Evolutionary conservation across 805 yeast genomes (phyloP).

Genomic region (Alloascoidea hylecoeti): DNA sequence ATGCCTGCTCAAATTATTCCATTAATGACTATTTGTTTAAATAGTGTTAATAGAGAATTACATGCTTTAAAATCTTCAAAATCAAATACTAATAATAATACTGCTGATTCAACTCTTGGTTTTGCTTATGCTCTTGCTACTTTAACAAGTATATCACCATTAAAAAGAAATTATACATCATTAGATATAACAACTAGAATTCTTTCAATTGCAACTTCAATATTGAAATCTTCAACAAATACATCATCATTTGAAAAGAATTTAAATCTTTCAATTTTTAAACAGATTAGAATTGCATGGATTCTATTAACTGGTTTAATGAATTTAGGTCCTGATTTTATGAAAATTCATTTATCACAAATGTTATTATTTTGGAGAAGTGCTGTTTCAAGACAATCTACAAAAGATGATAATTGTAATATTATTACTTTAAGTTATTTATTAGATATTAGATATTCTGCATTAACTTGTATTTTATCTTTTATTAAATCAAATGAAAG

Average conservation of each 20-base stretch:
- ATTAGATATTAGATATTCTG: slow-evolving; percentile 38
- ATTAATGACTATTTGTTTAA: slow-evolving; percentile 9
- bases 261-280: slow-evolving; percentile 16
- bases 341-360: slow-evolving; percentile 42
- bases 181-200: slow-evolving; percentile 28
- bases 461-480: slow-evolving; percentile 41
- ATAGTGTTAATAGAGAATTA: slow-evolving; percentile 11
- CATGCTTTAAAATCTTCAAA: slow-evolving; percentile 8
- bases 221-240: slow-evolving; percentile 18
- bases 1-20: slow-evolving; percentile 13
- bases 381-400: slow-evolving; percentile 26
- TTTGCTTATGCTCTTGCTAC: slow-evolving; percentile 14
- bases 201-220: slow-evolving; percentile 27
- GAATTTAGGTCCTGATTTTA: slow-evolving; percentile 39
- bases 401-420: slow-evolving; percentile 26
- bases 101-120: slow-evolving; percentile 11
- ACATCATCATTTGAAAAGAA: no score
- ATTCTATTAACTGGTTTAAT: slow-evolving; percentile 46
- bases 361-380: slow-evolving; percentile 52
- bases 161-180: slow-evolving; percentile 23
- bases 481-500: slow-evolving; percentile 25
- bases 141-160: slow-evolving; percentile 12
- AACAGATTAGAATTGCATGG: slow-evolving; percentile 41
- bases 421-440: slow-evolving; percentile 18
- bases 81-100: slow-evolving; percentile 6